Percentiles rank a stretch among this genome's conserved stretches.
These are phyloP conservation scores for Drechslerella coelobrocha DNA, from an alignment of 2,329 filamentous ascomycete genomes.

Conservation along the genomic window DNA sequence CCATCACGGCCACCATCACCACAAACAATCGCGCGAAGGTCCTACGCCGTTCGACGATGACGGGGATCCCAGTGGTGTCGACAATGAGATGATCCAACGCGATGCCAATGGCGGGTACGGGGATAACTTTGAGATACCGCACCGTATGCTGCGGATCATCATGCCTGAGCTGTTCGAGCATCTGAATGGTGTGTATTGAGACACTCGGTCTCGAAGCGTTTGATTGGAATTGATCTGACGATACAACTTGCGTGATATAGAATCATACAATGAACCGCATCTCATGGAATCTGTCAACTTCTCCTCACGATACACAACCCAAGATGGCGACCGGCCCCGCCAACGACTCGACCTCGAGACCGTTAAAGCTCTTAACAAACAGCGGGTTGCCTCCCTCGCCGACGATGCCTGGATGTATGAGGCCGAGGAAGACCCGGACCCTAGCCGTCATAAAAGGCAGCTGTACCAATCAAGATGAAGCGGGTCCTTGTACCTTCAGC, in stretches of 20 bases:
- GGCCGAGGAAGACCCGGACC: conserved; percentile 64
- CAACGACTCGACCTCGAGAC: conserved; percentile 62
- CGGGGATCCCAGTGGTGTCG: conserved; percentile 20
- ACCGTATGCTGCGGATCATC: conserved; percentile 43
- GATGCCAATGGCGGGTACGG: conserved; percentile 44
- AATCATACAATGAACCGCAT: conserved; percentile 23
- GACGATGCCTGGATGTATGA: conserved; percentile 95
- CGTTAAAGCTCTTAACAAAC: conserved; percentile 61
- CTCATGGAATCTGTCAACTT: conserved; percentile 48
- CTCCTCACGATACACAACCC: conserved; percentile 58
- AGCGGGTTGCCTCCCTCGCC: conserved; percentile 74
- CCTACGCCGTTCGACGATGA: conserved; percentile 43
- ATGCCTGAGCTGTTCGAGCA: conserved; percentile 50
- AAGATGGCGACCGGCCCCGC: conserved; percentile 73
- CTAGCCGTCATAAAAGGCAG: conserved; percentile 18
- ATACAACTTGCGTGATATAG: conserved; percentile 24
- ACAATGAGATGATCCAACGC: conserved; percentile 43
- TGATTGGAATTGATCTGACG: conserved; percentile 3
- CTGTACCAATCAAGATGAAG: conserved; percentile 33
- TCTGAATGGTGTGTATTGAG: conserved; percentile 27
- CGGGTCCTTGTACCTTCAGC: neutral
- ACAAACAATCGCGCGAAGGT: conserved; percentile 30
- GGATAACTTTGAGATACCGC: conserved; percentile 57
- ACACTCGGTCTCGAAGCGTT: neutral
- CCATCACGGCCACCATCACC: conserved; percentile 23